These are phyloP conservation scores for Meredithiella fracta DNA, from an alignment of 2,329 filamentous ascomycete species.

Conservation along the genomic window DNA sequence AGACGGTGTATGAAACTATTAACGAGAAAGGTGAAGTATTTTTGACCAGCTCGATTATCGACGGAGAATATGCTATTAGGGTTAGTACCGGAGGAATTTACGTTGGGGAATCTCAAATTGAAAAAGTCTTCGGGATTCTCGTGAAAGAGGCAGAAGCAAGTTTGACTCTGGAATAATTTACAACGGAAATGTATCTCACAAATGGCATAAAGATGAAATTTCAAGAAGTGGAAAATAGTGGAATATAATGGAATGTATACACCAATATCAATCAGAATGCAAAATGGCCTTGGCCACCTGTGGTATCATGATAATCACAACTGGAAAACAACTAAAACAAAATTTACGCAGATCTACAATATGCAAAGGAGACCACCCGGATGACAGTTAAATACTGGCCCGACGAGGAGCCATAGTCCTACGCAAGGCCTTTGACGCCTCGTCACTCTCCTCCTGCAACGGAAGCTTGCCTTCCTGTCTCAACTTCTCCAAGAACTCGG, in stretches of 20 bases:
- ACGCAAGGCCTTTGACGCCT: constrained; percentile 49
- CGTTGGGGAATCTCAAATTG: constrained; percentile 55
- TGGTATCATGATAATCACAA: constrained; percentile 4
- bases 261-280: neutral
- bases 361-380: neutral
- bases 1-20: constrained; percentile 57
- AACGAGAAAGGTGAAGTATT: constrained; percentile 65
- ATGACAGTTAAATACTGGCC: constrained; percentile 47
- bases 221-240: neutral
- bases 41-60: constrained; percentile 60
- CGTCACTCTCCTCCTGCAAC: constrained; percentile 51
- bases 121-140: constrained; percentile 57
- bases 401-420: constrained; percentile 65
- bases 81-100: constrained; percentile 58
- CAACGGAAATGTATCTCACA: neutral
- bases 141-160: constrained; percentile 17
- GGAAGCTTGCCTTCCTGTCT: constrained; percentile 62
- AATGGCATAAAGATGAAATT: no score
- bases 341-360: neutral
- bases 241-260: constrained; percentile 8
- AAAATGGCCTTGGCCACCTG: neutral
- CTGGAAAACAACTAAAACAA: neutral
- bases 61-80: constrained; percentile 60
- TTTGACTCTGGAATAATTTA: neutral
- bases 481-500: constrained; percentile 60